Evolutionary conservation across 192 early-diverging fungal genomes (phyloP).

Genomic region (Rhizophagus clarus): DNA sequence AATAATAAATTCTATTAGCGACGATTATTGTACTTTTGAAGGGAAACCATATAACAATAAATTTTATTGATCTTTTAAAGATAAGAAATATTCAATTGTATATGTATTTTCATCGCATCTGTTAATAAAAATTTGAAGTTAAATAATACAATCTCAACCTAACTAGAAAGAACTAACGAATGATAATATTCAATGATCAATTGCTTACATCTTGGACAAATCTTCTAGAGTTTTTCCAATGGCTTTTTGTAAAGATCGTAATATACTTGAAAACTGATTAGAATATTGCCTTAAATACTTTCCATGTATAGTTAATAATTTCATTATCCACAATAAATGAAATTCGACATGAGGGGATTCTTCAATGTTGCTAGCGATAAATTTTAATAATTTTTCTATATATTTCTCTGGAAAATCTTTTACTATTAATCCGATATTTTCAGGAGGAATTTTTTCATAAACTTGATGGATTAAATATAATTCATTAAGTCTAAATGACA

Average conservation of each 20-base stretch:
- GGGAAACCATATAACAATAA: too few relatives aligned
- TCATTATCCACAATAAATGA: constrained; percentile 81
- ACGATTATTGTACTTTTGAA: too few relatives aligned
- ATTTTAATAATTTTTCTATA: constrained; percentile 79
- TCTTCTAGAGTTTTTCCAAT: constrained; percentile 57
- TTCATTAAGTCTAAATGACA: constrained; percentile 95
- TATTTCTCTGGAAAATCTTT: constrained; percentile 86
- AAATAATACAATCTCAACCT: not conserved
- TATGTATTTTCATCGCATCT: constrained; percentile 84
- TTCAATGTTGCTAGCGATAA: constrained; percentile 82
- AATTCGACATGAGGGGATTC: constrained; percentile 84
- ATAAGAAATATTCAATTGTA: constrained; percentile 65
- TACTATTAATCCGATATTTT: constrained; percentile 75
- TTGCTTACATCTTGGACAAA: constrained; percentile 62
- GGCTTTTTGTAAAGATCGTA: constrained; percentile 82
- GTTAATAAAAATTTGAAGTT: constrained; percentile 1
- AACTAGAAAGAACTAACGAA: not conserved
- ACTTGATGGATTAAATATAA: constrained; percentile 71
- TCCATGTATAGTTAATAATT: constrained; percentile 77
- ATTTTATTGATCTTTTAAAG: not conserved
- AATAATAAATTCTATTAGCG: too few relatives aligned
- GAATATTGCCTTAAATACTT: constrained; percentile 68
- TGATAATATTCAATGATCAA: not conserved
- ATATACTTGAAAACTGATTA: constrained; percentile 65
- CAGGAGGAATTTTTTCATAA: constrained; percentile 78